Evolutionary conservation across 306 rosid species (phyloP).

Genomic region (Prunus salicina): DNA sequence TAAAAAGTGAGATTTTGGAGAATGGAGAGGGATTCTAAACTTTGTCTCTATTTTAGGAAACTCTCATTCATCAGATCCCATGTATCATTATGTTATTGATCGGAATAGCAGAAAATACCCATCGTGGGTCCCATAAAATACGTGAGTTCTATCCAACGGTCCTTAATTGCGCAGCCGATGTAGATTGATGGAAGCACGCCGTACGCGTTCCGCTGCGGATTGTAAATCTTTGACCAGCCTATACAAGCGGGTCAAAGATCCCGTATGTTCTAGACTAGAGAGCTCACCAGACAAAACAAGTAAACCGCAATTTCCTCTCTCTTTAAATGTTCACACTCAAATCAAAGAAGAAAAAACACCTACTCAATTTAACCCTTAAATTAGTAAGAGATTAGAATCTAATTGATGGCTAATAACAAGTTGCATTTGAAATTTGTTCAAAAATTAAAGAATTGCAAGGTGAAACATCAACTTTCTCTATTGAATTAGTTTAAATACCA

Average conservation of each 20-base stretch:
- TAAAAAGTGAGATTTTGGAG: neutral
- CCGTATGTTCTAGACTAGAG: neutral
- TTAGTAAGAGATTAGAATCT: too few species aligned
- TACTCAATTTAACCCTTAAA: too few species aligned
- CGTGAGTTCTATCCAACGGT: neutral
- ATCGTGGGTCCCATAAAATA: neutral
- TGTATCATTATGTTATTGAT: too few species aligned
- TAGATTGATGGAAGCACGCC: neutral
- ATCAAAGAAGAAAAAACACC: too few species aligned
- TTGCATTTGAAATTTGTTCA: neutral
- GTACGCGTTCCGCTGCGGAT: neutral
- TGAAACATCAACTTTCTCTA: slow-evolving; percentile 27
- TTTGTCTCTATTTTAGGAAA: neutral
- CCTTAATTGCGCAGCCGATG: neutral
- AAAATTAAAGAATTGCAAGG: slow-evolving; percentile 1
- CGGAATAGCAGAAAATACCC: neutral
- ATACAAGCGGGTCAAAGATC: neutral
- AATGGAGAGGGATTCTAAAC: neutral
- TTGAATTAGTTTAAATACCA: slow-evolving; percentile 30
- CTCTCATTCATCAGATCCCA: too few species aligned
- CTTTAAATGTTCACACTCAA: too few species aligned
- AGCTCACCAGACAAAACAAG: neutral
- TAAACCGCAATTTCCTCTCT: neutral
- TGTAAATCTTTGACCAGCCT: neutral
- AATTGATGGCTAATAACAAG: neutral